Percentiles rank a stretch among this genome's conserved stretches.
phyloP scores from a whole-genome alignment of 441 rosid genomes.

The Populus trichocarpa region DNA sequence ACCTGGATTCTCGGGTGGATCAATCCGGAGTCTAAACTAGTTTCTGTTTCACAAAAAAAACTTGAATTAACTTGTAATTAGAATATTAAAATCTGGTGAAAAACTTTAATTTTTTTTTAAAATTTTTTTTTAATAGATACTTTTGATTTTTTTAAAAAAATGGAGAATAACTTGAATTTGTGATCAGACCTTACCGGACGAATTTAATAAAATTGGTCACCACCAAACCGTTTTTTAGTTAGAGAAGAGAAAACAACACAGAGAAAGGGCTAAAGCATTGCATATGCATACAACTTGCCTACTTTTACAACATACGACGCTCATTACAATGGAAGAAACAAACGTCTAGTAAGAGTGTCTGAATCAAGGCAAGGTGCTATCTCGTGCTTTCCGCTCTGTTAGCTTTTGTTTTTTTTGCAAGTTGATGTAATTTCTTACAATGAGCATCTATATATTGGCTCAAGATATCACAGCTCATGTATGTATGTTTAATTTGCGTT shows the following conservation, averaged over 20 bases:
- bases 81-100: too few relatives aligned
- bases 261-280: neutral
- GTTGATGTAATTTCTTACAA: neutral
- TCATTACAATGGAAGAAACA: constrained; percentile 8
- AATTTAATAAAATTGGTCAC: neutral
- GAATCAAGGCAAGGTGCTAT: constrained; percentile 23
- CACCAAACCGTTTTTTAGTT: neutral
- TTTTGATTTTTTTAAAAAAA: too few relatives aligned
- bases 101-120: too few relatives aligned
- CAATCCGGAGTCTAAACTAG: too few relatives aligned
- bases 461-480: constrained; percentile 10
- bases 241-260: neutral
- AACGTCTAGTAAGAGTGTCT: constrained; percentile 32
- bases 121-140: too few relatives aligned
- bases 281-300: neutral
- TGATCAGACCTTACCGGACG: too few relatives aligned
- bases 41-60: too few relatives aligned
- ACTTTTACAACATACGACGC: neutral
- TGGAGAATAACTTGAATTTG: too few relatives aligned
- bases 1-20: too few relatives aligned
- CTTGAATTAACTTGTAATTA: too few relatives aligned
- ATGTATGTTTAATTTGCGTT: constrained; percentile 9
- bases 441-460: neutral
- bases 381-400: constrained; percentile 34
- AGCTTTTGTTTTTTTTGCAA: neutral